phyloP scores from a whole-genome alignment of 2,329 filamentous ascomycete species.

The Stemphylium lycopersici region DNA sequence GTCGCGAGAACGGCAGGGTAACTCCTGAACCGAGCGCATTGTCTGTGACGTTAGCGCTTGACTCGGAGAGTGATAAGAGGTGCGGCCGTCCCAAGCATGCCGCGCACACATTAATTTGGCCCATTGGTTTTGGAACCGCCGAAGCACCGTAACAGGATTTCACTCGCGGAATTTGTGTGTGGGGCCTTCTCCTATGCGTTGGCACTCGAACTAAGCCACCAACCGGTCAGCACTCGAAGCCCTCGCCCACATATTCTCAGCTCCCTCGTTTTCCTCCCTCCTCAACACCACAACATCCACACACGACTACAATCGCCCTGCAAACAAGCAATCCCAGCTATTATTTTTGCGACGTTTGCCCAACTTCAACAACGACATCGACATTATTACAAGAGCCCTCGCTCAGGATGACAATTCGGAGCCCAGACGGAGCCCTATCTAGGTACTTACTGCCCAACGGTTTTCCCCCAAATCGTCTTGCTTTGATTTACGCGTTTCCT shows the following conservation, averaged over 20 bases:
- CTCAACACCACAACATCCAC: conserved; percentile 26
- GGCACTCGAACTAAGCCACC: conserved; percentile 43
- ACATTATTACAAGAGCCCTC: conserved; percentile 44
- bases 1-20: conserved; percentile 22
- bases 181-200: conserved; percentile 47
- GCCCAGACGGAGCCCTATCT: conserved; percentile 49
- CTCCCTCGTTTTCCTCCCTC: conserved; percentile 36
- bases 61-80: conserved; percentile 42
- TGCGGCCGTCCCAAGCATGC: conserved; percentile 34
- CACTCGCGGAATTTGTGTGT: conserved; percentile 35
- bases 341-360: conserved; percentile 24
- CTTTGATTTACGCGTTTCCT: conserved; percentile 30
- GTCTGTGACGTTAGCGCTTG: conserved; percentile 28
- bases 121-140: conserved; percentile 43
- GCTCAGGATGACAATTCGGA: conserved; percentile 54
- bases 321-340: conserved; percentile 16
- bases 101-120: conserved; percentile 26
- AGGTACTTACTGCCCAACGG: conserved; percentile 53
- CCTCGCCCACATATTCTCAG: conserved; percentile 34
- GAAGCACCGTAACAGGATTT: conserved; percentile 30
- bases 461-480: conserved; percentile 37
- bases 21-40: conserved; percentile 24
- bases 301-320: conserved; percentile 23
- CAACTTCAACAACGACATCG: conserved; percentile 18
- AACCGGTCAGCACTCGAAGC: conserved; percentile 39